phyloP scores from a whole-genome alignment of 1,284 basidiomycete genomes.

The Megacollybia platyphylla region DNA sequence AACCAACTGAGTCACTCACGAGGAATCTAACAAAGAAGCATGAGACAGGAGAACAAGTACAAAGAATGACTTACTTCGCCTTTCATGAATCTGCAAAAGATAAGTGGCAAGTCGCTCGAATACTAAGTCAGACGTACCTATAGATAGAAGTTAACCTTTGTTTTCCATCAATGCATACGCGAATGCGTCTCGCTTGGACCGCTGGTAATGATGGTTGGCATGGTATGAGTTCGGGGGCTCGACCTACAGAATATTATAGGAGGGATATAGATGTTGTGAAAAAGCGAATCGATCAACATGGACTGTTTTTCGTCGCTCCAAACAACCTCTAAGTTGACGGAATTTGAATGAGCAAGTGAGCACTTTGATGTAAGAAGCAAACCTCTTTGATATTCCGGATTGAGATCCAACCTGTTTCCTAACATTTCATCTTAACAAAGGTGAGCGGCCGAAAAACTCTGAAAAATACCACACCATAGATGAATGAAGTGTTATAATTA shows the following conservation, averaged over 20 bases:
- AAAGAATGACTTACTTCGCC: neutral
- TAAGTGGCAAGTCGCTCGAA: neutral
- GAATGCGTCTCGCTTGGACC: neutral
- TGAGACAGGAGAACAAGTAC: neutral
- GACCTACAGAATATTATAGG: neutral
- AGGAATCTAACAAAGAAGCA: neutral
- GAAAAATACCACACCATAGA: too few species aligned
- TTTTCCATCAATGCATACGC: constrained; percentile 1
- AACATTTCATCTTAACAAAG: neutral
- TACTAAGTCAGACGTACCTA: neutral
- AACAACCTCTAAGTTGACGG: neutral
- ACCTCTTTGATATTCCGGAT: neutral
- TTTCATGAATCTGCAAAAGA: neutral
- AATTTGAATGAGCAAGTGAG: neutral
- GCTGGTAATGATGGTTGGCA: neutral
- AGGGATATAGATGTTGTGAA: neutral
- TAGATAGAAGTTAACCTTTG: neutral
- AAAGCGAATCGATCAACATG: neutral
- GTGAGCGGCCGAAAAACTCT: neutral
- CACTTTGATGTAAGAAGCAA: neutral
- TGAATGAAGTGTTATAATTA: too few species aligned
- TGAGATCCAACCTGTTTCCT: neutral
- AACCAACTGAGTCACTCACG: neutral
- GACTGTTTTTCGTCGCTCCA: neutral
- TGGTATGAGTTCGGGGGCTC: neutral